Base-by-base conservation (phyloP, 2,329 filamentous ascomycete genomes). In the Aotearoamyces nothofagi region DNA sequence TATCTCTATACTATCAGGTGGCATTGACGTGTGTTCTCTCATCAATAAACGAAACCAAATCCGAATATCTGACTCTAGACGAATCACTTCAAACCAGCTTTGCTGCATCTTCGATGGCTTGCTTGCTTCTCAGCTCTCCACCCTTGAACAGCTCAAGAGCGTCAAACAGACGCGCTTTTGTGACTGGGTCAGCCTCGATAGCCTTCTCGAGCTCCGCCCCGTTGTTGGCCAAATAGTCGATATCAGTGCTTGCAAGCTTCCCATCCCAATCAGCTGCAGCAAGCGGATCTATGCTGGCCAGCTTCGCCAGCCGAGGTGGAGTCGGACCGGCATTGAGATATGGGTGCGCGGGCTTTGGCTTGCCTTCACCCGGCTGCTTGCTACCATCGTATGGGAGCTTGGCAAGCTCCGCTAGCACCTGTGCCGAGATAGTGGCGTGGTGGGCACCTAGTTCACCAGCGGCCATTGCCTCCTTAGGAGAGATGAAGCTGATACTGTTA, bases 401-500 rank as follows among this genome's bases (percentile, higher is more conserved):
- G 1, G 52, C 45, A 3, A 63, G 50, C 37, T 57, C 36, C 11
- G 50, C 41, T 3, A 61, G 45, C 9, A 55, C 45, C 2, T 42
- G 52, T 34, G 53, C 49, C 1, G 57, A 53, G 26, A 63, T 51
- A 4, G 58, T 61, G 12, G 54, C 57, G 4, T 55, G 55, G 33
- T 62, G 55, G 39, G 57, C 62, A 22, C 58, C 57, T 39, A 59
- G 45, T 37, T 60, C 59, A 7, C 51, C 58, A 9, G 55, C 51
- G 5, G 58, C 58, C 54, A 61, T 57, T 24, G 51, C 56, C 37
- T 63, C 58, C 11, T 56, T 47, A 4, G 49, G 36, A 1, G 53
- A 51, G 37, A 61, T 47, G 35, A 60, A 58, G 40, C 56, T 58
- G 11, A 7, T 29, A 22, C 13, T 27, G 31, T 40, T 8, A 40